A percentile compares a stretch with the other conserved stretches of the same genome.
phyloP scores from a whole-genome alignment of 163 green algal genomes.

The Chloroidium sp. region DNA sequence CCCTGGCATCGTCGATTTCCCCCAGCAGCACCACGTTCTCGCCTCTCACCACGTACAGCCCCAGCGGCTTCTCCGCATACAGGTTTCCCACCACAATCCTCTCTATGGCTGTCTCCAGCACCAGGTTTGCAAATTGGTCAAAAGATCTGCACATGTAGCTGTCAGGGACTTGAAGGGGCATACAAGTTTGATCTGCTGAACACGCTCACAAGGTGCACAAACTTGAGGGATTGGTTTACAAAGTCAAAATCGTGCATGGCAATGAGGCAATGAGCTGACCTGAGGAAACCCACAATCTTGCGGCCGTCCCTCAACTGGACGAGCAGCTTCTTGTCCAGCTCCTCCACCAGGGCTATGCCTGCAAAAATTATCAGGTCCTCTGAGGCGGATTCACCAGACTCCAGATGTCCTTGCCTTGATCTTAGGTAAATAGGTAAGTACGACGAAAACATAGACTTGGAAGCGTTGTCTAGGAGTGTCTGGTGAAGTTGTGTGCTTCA shows the following conservation, averaged over 20 bases:
- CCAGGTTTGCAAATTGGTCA: constrained; percentile 95
- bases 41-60: constrained; percentile 83
- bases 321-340: constrained; percentile 79
- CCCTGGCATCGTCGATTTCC: constrained; percentile 44
- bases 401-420: not conserved
- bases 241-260: too few relatives aligned
- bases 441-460: too few relatives aligned
- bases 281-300: constrained; percentile 83
- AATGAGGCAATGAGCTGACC: not conserved
- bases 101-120: constrained; percentile 82
- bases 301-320: constrained; percentile 84
- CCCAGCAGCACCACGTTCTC: constrained; percentile 97
- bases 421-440: not conserved
- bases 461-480: not conserved
- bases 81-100: constrained; percentile 81
- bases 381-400: not conserved
- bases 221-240: too few relatives aligned
- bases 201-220: too few relatives aligned
- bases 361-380: not conserved
- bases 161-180: too few relatives aligned
- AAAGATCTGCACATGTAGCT: constrained; percentile 46
- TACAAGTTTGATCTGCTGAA: too few relatives aligned
- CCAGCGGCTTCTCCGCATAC: constrained; percentile 83
- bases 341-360: constrained; percentile 52
- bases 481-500: not conserved